These are phyloP conservation scores for Geotrichum citri-aurantii DNA, from an alignment of 1,139 yeast genomes.

Conservation along the genomic window DNA sequence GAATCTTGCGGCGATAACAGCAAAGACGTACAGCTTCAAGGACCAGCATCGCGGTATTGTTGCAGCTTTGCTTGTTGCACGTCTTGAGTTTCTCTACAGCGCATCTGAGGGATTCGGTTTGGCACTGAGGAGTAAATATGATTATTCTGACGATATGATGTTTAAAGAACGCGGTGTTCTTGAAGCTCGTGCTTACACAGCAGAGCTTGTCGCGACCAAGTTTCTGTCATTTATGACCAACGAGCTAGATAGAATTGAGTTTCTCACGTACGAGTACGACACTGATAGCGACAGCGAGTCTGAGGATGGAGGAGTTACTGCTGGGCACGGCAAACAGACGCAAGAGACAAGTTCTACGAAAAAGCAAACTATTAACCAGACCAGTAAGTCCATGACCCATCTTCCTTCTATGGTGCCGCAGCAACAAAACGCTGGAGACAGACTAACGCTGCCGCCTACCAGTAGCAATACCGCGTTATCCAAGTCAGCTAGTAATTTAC, in stretches of 20 bases:
- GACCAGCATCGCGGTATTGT: constrained; percentile 32
- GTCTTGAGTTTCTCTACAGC: constrained; percentile 27
- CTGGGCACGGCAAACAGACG: not conserved
- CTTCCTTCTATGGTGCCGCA: not conserved
- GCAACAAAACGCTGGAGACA: not conserved
- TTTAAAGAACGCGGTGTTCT: constrained; percentile 25
- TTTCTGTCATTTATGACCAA: constrained; percentile 27
- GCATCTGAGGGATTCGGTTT: constrained; percentile 22
- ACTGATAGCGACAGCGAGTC: not conserved
- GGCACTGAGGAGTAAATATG: constrained; percentile 7
- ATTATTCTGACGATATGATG: constrained; percentile 22
- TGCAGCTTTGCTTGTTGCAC: constrained; percentile 30
- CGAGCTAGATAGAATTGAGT: constrained; percentile 27
- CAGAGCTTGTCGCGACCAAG: constrained; percentile 31
- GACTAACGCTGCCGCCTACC: not conserved
- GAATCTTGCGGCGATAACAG: not conserved
- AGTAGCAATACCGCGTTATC: not conserved
- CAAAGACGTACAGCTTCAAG: constrained; percentile 11
- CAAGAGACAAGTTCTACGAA: not conserved
- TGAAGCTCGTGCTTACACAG: constrained; percentile 32
- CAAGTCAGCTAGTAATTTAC: not conserved
- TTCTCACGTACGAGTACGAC: constrained; percentile 28
- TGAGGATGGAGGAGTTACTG: not conserved
- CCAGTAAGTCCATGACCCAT: not conserved
- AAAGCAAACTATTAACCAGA: not conserved